Conservation (phyloP, 1,139 yeast genomes). For the Candida neerlandica region DNA sequence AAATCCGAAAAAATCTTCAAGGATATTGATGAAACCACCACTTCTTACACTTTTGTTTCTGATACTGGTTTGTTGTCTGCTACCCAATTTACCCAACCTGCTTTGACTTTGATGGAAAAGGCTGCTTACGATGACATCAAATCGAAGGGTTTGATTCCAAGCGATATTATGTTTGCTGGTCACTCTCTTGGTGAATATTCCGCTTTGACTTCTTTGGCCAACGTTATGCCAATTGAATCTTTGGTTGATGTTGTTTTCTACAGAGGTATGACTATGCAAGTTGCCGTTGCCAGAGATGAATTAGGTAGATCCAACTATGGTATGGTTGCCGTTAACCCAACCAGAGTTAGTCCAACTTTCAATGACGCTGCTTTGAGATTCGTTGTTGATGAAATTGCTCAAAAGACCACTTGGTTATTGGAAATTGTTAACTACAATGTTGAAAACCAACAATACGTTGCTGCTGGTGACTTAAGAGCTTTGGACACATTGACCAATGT, state of each 20-base stretch:
- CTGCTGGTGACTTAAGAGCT: conserved; percentile 97
- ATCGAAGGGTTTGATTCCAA: conserved; percentile 92
- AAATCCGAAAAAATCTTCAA: conserved; percentile 94
- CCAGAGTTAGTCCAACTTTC: conserved; percentile 86
- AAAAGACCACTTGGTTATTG: conserved; percentile 86
- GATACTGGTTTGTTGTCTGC: conserved; percentile 96
- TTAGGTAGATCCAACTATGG: conserved; percentile 97
- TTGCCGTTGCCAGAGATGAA: conserved; percentile 97
- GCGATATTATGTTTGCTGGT: conserved; percentile 95
- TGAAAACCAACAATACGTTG: conserved; percentile 96
- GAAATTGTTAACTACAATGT: conserved; percentile 98
- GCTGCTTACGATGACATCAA: conserved; percentile 98
- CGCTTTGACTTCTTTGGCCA: conserved; percentile 94
- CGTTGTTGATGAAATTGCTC: conserved; percentile 86
- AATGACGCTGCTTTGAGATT: conserved; percentile 91
- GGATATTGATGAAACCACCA: conserved; percentile 78
- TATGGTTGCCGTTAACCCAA: conserved; percentile 98
- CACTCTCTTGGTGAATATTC: conserved; percentile 99
- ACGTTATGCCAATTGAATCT: conserved; percentile 98
- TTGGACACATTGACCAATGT: conserved; percentile 93
- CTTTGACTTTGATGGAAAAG: conserved; percentile 98
- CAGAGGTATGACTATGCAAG: conserved; percentile 99
- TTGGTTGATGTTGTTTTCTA: conserved; percentile 97
- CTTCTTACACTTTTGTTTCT: conserved; percentile 84
- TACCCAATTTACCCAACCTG: conserved; percentile 99